Percentiles rank a stretch among this genome's conserved stretches.
Evolutionary conservation across 441 rosid species (phyloP).

Genomic region (Flueggea neowawraea): DNA sequence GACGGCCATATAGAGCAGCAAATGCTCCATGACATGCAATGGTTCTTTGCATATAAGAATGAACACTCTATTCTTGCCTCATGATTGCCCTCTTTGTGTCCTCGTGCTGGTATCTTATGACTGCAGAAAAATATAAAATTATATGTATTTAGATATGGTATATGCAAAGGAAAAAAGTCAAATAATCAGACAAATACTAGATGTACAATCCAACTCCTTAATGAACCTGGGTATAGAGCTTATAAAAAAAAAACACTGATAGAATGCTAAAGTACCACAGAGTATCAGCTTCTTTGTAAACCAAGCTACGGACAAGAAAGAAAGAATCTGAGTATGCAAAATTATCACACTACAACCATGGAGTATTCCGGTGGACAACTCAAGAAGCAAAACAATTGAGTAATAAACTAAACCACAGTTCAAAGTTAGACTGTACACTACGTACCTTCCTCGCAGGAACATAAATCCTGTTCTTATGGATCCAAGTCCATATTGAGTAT

Average conservation of each 20-base stretch:
- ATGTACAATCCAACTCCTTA: not conserved
- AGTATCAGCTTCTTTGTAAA: no score
- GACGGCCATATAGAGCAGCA: constrained; percentile 75
- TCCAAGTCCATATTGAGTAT: constrained; percentile 94
- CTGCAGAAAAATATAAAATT: constrained; percentile 32
- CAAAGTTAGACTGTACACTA: constrained; percentile 10
- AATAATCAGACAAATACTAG: no score
- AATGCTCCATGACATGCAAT: constrained; percentile 80
- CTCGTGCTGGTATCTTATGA: constrained; percentile 57
- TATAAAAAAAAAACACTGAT: not conserved
- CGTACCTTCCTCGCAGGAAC: constrained; percentile 65
- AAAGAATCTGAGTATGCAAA: no score
- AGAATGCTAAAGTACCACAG: no score
- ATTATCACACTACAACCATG: no score
- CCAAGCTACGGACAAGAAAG: no score
- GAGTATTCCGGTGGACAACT: no score
- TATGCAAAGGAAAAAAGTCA: no score
- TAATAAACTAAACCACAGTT: constrained; percentile 7
- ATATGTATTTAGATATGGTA: no score
- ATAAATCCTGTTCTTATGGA: constrained; percentile 74
- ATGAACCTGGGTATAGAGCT: no score
- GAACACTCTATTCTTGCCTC: constrained; percentile 77
- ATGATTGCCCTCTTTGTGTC: constrained; percentile 56
- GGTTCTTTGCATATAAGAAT: constrained; percentile 72
- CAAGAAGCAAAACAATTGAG: not conserved